Evolutionary conservation across 108 stramenopile genomes (phyloP), one percentile per base, ranked within the genome.

Genomic region (Craspedostauros australis): DNA sequence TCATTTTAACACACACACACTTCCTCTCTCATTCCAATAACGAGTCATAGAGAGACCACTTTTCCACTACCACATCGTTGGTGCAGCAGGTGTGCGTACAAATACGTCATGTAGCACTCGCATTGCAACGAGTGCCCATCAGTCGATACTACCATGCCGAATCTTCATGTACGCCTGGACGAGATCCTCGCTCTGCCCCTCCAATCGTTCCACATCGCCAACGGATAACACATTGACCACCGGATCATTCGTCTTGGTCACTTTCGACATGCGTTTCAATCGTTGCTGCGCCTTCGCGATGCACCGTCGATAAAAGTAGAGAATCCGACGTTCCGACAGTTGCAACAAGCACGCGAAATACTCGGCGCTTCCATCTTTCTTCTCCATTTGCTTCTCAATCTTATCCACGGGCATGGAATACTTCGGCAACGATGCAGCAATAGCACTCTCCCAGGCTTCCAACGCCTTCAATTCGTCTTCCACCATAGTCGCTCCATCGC

Each of bases 291-390:
- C 50, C 18, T 57, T 61, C 4, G 56, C 23, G 24, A 47, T 39
- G 0, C 48, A 30, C 4, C 27, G 36, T 15, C 14, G 16, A 51
- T 57, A 79, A 47, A 79, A 79, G 22, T 51, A 36, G 29, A 79
- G 37, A 2, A 71, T 78, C 36, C 60, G 58, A n/a, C 60, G 37
- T 61, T 79, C 77, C 25, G 82, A 76, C 1, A 23, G 40, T 16
- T 70, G 26, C 14, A 76, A 45, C 2, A 79, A 43, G 8, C 50
- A 41, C 20, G 76, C 49, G 58, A 60, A 82, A 3, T 42, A 19
- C 22, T 18, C 40, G 4, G 39, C 29, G 38, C 5, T 30, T 8
- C 30, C 14, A 32, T 39, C 34, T 5, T 26, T 21, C 11, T 39
- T 22, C 36, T 28, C n/a, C 14, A 42, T 6, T n/a, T 27, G 0